Evolutionary conservation across 192 early-diverging fungal species (phyloP), one percentile per base, ranked within the genome.

Genomic region (Umbelopsis vinacea): DNA sequence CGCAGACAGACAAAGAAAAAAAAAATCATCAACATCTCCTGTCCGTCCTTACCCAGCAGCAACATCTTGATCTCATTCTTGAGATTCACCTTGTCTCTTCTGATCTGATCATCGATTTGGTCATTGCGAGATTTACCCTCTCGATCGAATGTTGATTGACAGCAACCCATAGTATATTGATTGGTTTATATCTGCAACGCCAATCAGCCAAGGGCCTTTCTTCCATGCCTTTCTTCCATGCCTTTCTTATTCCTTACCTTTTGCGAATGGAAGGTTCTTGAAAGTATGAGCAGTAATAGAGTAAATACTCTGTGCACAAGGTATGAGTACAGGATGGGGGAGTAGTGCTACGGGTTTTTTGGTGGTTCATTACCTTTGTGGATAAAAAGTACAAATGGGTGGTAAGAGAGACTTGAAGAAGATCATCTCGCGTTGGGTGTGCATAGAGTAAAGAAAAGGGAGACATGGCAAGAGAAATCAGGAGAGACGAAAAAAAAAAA

Each of bases 51-150:
- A 88, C 89, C 90, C 29, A 98, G 88, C 57, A 98, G 82, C 26
- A 98, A 80, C 94, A 98, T 96, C 85, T 98, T 98, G 79, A 98
- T 92, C 84, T 97, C 95, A 74, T 97, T 96, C 52, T 89, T 83
- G 83, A 94, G 79, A 68, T 86, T 88, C 69, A 89, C 73, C 76
- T 91, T 91, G 73, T 98, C 97, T 55, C 87, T 86, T 75, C 88
- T 91, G 69, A 98, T 83, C 80, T 92, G 90, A 81, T 87, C 90
- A 67, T 98, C 95, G 66, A 98, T 98, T 68, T 93, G 94, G 52
- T 97, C 93, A 74, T 96, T 97, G 38, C 87, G 85, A 52, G 83
- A 86, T 81, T 91, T 94, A 53, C 88, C 87, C 81, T 97, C 96
- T 67, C 89, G 81, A 52, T 96, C 91, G 73, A 97, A 96, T 72